Conservation (phyloP, 768 basidiomycete genomes). For the Tremella mesenterica region DNA sequence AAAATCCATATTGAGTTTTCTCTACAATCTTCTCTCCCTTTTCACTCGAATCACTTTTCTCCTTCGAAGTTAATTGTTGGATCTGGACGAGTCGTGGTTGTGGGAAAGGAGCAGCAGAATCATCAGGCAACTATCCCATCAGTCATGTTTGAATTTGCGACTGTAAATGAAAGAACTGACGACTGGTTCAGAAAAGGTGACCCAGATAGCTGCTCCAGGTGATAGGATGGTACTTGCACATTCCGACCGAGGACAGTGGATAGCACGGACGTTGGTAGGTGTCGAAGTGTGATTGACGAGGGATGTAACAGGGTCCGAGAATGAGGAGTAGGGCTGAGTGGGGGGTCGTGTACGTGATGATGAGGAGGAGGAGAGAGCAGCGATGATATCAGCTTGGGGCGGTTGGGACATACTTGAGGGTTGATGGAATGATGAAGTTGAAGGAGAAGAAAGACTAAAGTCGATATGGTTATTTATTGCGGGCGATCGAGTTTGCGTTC, state of each 20-base stretch:
- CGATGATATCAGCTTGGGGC: constrained; percentile 37
- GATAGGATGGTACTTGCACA: constrained; percentile 40
- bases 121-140: constrained; percentile 24
- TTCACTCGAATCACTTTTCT: not conserved
- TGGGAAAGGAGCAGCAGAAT: constrained; percentile 30
- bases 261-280: constrained; percentile 13
- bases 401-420: constrained; percentile 30
- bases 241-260: constrained; percentile 40
- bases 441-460: too few species aligned
- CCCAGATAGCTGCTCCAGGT: constrained; percentile 12
- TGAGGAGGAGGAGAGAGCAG: constrained; percentile 32
- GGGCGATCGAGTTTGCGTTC: too few species aligned
- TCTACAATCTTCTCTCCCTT: not conserved
- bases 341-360: constrained; percentile 10
- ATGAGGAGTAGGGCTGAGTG: constrained; percentile 9
- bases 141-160: not conserved
- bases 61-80: too few species aligned
- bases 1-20: constrained; percentile 9
- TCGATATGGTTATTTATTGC: too few species aligned
- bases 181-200: not conserved
- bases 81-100: not conserved
- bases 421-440: too few species aligned
- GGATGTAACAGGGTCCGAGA: constrained; percentile 4
- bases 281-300: not conserved
- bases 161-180: not conserved